Evolutionary conservation across 2,329 filamentous ascomycete species (phyloP), one percentile per base, ranked within the genome.

Genomic region (Trichophyton verrucosum): DNA sequence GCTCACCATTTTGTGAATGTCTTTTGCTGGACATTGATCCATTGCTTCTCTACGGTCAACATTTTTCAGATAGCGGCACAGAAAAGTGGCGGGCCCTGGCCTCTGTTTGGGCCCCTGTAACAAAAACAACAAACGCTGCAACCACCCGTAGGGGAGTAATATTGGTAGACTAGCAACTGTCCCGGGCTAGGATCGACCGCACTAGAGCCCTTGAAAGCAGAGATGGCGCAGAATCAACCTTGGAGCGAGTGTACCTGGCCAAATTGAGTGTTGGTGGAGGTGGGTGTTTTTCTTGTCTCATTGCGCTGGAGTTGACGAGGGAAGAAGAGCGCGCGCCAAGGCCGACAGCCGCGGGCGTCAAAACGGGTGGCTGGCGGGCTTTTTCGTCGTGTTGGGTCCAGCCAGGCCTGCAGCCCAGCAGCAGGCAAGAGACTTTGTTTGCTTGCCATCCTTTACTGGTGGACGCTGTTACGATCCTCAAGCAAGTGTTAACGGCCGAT

Each of bases 1-100:
- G 20, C 67, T 7, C 57, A 89, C 87, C 94, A 99, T 89, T 97
- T 99, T 62, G 91, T 96, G 76, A 99, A 99, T 30, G 94, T 99
- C 82, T 97, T 99, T 76, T 97, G 88, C 80, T 97, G 92, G 76
- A 96, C 91, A 71, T 81, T 82, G 69, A 85, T 78, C 82, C 82
- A 85, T 75, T 82, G 80, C 77, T 83, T 81, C 74, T 86, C 82
- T 61, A 77, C 74, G 68, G 74, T 73, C 71, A 77, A 75, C 76
- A 78, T 77, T 61, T 58, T 58, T 49, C 24, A 58, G 49, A 38
- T 30, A 60, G 55, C 61, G 58, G 59, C 55, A n/a, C 53, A 44
- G 57, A 63, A 59, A 55, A 55, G 61, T 55, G 20, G 47, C 58
- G 59, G 49, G 24, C 27, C 49, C 27, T 27, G 49, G 24, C 49